These are phyloP conservation scores for Blastomyces emzantsi DNA, from an alignment of 2,329 filamentous ascomycete species.

Conservation along the genomic window DNA sequence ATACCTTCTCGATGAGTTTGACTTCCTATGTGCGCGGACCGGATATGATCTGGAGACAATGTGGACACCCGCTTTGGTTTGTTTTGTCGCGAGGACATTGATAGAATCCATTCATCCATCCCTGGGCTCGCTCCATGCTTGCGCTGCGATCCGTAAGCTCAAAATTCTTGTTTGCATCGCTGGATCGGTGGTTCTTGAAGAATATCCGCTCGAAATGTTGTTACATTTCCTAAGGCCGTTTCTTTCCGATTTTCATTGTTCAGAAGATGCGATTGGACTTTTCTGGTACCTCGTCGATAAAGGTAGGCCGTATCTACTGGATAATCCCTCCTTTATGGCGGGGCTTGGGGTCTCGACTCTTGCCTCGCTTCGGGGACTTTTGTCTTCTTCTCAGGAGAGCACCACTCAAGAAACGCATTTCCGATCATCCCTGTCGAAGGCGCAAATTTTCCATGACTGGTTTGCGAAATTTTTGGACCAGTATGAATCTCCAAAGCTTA, in stretches of 20 bases:
- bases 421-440: conserved; percentile 64
- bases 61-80: conserved; percentile 68
- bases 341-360: conserved; percentile 73
- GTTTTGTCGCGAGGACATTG: conserved; percentile 65
- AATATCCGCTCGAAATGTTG: conserved; percentile 85
- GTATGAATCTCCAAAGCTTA: conserved; percentile 49
- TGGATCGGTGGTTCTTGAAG: conserved; percentile 59
- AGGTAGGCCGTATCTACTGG: conserved; percentile 55
- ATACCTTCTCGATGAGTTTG: conserved; percentile 64
- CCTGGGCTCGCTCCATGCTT: conserved; percentile 77
- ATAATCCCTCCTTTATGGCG: conserved; percentile 64
- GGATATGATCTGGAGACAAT: conserved; percentile 55
- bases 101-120: conserved; percentile 74
- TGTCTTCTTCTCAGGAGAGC: conserved; percentile 64
- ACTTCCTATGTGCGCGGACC: conserved; percentile 66
- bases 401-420: conserved; percentile 82
- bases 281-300: conserved; percentile 70
- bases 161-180: conserved; percentile 71
- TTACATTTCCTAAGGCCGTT: conserved; percentile 71
- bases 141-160: conserved; percentile 77
- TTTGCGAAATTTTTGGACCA: conserved; percentile 58
- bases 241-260: conserved; percentile 73
- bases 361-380: conserved; percentile 66
- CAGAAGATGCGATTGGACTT: conserved; percentile 81
- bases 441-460: conserved; percentile 69